Conservation (phyloP, 1,284 basidiomycete genomes). For the Melanopsichium pennsylvanicum region DNA sequence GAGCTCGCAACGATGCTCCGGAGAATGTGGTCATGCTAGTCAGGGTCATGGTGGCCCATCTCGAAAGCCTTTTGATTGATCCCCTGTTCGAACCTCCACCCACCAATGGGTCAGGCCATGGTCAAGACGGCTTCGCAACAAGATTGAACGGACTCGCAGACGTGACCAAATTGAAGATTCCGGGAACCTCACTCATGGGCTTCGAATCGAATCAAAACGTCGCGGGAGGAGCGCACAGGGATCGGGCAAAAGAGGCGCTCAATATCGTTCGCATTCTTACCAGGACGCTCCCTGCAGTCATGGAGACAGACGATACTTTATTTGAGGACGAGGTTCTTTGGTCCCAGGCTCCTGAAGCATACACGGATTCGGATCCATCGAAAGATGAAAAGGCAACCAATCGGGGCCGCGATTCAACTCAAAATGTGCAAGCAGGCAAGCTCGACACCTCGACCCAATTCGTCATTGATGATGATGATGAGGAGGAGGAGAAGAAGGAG, state of each 20-base stretch:
- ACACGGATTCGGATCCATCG: conserved; percentile 5
- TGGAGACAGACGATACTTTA: conserved; percentile 21
- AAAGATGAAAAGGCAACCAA: background rate
- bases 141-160: conserved; percentile 19
- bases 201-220: conserved; percentile 3
- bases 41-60: conserved; percentile 55
- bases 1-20: conserved; percentile 42
- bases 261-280: conserved; percentile 61
- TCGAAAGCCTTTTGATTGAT: conserved; percentile 58
- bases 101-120: conserved; percentile 3
- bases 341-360: conserved; percentile 27
- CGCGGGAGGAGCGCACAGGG: conserved; percentile 14
- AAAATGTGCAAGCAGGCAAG: conserved; percentile 42
- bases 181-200: conserved; percentile 19
- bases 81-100: conserved; percentile 51
- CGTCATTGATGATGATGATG: conserved; percentile 58
- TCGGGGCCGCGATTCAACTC: background rate
- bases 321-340: conserved; percentile 48
- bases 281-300: conserved; percentile 53
- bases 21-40: conserved; percentile 60
- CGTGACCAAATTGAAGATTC: conserved; percentile 29
- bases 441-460: conserved; percentile 54
- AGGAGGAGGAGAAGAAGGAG: conserved; percentile 22
- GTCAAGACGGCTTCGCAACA: background rate
- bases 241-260: conserved; percentile 55